phyloP scores from a whole-genome alignment of 169 alveolate species.

The Pseudocohnilembus persalinus region DNA sequence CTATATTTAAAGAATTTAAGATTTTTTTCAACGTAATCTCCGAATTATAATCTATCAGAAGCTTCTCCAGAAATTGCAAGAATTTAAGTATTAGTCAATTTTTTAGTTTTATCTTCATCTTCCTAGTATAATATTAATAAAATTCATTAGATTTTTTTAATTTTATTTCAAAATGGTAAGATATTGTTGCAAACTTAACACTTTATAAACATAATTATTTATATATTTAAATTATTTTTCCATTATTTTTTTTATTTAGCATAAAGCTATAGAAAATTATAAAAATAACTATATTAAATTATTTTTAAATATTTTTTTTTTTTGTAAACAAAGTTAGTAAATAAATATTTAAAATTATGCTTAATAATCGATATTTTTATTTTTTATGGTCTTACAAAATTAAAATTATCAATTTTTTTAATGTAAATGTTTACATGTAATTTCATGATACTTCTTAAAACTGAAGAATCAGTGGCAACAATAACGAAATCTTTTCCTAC shows the following conservation, averaged over 20 bases:
- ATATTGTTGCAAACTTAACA: no score
- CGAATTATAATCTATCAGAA: conserved; percentile 63
- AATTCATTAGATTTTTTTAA: no score
- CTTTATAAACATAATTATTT: no score
- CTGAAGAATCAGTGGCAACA: conserved; percentile 56
- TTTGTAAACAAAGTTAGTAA: no score
- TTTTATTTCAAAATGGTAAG: background rate
- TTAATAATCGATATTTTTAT: background rate
- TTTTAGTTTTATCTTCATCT: conserved; percentile 60
- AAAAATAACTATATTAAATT: no score
- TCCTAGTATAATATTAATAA: conserved; percentile 42
- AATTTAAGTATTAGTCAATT: conserved; percentile 49
- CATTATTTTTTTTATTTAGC: background rate
- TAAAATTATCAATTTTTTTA: no score
- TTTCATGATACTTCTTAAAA: conserved; percentile 53
- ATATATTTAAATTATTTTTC: no score
- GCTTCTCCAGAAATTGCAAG: conserved; percentile 69
- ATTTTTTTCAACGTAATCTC: conserved; percentile 60
- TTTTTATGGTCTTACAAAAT: background rate
- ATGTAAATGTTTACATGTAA: conserved; percentile 20
- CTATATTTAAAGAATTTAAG: conserved; percentile 51
- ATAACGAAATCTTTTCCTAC: conserved; percentile 66
- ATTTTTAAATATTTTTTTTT: no score
- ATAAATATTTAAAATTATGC: no score
- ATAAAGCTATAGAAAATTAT: background rate